These are phyloP conservation scores for Penicillium sp. DNA, from an alignment of 2,329 filamentous ascomycete species.

Conservation along the genomic window DNA sequence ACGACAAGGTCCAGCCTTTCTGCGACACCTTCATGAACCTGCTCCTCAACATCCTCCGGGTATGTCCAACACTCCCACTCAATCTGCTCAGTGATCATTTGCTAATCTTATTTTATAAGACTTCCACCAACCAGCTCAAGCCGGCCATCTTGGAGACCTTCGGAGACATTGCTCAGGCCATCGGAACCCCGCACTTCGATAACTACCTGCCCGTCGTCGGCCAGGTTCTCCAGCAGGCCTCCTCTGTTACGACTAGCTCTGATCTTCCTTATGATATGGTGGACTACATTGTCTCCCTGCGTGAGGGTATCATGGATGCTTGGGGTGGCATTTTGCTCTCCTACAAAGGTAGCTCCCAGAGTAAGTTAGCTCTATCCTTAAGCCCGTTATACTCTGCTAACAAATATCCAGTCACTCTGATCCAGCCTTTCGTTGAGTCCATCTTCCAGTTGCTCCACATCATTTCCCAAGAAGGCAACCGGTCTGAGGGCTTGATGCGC, in stretches of 20 bases:
- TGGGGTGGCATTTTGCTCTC: conserved; percentile 97
- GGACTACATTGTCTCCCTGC: conserved; percentile 91
- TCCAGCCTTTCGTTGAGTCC: conserved; percentile 78
- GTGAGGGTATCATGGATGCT: conserved; percentile 98
- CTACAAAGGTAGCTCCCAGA: conserved; percentile 72
- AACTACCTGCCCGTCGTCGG: conserved; percentile 91
- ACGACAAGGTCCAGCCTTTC: conserved; percentile 88
- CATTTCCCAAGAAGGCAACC: conserved; percentile 81
- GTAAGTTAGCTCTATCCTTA: conserved; percentile 33
- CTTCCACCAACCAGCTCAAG: conserved; percentile 90
- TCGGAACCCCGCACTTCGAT: conserved; percentile 86
- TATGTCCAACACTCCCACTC: conserved; percentile 44
- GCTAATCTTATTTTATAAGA: conserved; percentile 14
- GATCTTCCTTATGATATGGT: conserved; percentile 94
- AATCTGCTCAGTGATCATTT: not conserved
- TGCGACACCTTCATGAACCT: conserved; percentile 99
- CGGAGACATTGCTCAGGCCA: conserved; percentile 94
- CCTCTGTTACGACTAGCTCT: conserved; percentile 75
- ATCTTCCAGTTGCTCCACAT: conserved; percentile 87
- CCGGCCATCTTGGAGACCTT: conserved; percentile 98
- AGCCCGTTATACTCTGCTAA: conserved; percentile 17
- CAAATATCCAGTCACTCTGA: conserved; percentile 62
- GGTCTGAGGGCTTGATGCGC: conserved; percentile 88
- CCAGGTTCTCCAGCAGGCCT: conserved; percentile 91
- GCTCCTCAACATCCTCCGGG: conserved; percentile 86